phyloP scores from a whole-genome alignment of 1,139 yeast genomes.

The Diutina catenulata region DNA sequence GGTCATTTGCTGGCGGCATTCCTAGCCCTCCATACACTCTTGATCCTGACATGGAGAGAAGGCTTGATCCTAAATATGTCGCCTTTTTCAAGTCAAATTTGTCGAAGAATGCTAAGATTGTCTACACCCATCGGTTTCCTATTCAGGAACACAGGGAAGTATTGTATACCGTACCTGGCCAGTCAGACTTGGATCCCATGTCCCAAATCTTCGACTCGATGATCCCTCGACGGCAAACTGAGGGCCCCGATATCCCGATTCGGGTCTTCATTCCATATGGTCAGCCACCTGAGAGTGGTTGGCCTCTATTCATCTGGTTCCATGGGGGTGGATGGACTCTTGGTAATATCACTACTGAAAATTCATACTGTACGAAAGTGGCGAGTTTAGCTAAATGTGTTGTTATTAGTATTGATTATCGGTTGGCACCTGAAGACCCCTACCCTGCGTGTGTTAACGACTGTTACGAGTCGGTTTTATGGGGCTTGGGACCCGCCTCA shows the following conservation, averaged over 20 bases:
- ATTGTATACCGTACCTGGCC: slow-evolving; percentile 39
- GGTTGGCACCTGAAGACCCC: slow-evolving; percentile 39
- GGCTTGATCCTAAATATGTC: slow-evolving; percentile 24
- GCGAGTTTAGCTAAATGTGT: slow-evolving; percentile 24
- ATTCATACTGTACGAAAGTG: slow-evolving; percentile 31
- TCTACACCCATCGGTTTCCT: slow-evolving; percentile 31
- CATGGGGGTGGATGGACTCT: slow-evolving; percentile 43
- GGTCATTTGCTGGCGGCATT: slow-evolving; percentile 16
- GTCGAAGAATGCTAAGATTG: slow-evolving; percentile 18
- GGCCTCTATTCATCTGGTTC: slow-evolving; percentile 35
- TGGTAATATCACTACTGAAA: slow-evolving; percentile 34
- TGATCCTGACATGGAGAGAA: slow-evolving; percentile 13
- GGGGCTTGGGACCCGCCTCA: slow-evolving; percentile 13
- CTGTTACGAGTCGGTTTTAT: slow-evolving; percentile 22
- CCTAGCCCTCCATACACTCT: slow-evolving; percentile 17
- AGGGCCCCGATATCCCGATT: slow-evolving; percentile 19
- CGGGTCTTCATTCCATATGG: slow-evolving; percentile 30
- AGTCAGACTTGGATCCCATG: slow-evolving; percentile 19
- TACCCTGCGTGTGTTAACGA: slow-evolving; percentile 41
- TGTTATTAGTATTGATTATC: slow-evolving; percentile 29
- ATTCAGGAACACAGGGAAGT: slow-evolving; percentile 23
- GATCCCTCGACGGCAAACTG: slow-evolving; percentile 24
- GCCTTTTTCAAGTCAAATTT: slow-evolving; percentile 21
- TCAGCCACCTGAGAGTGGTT: slow-evolving; percentile 24
- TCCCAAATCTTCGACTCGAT: slow-evolving; percentile 19